Evolutionary conservation across 768 basidiomycete genomes (phyloP), one percentile per base, ranked within the genome.

Genomic region (Lactifluus hygrophoroides): DNA sequence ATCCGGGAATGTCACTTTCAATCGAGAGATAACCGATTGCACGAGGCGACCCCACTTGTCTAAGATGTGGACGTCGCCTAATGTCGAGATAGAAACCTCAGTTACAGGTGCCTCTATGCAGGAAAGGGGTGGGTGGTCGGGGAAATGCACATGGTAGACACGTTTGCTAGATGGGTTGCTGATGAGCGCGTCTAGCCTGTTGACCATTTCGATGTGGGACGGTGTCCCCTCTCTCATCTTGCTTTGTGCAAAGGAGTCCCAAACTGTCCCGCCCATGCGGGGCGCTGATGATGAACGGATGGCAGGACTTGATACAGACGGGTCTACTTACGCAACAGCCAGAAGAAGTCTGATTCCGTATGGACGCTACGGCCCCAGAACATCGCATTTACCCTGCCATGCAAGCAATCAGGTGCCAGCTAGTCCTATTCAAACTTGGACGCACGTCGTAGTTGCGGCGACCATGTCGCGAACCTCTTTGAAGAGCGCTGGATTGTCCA

Each of bases 281-380:
- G 23, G 32, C 10, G 9, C n/a, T 11, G 47, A 34, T 32, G 16
- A 34, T 19, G 28, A 48, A 7, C 7, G 17, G 4, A 48, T 9
- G 28, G 23, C 16, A 13, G 16, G 37, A 42, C 40, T 10, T 42
- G 6, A 19, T 19, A 19, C 19, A 42, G 14, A 40, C 11, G 32
- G 9, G 9, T 25, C 37, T 50, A 35, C 56, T 50, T 40, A 57
- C 56, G 10, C 17, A 57, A 16, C 5, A 57, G 25, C 56, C 56
- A 57, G 28, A 43, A 11, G 30, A 57, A 44, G 17, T 17, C 8
- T 9, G 25, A 34, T 9, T 49, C 38, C 2, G 3, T 11, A 8
- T 57, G 42, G 56, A 57, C 9, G 30, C 32, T 45, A 17, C 43
- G 49, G 19, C 56, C 56, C 56, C 56, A 57, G 23, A 44, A 51